These are phyloP conservation scores for Russula sp. DNA, from an alignment of 768 basidiomycete genomes.

Conservation along the genomic window DNA sequence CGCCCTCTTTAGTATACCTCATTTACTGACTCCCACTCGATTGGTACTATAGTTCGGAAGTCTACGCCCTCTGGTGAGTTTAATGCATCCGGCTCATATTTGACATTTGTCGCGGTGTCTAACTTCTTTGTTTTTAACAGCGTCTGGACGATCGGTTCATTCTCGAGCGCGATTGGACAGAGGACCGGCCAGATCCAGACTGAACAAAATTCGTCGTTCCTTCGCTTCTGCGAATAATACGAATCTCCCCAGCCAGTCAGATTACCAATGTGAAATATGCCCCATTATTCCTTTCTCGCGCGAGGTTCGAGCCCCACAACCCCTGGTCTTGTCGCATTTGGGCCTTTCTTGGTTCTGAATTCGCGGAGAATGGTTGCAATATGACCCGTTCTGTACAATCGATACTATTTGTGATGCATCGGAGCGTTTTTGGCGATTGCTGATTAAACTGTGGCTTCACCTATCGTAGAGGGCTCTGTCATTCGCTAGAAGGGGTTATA, in stretches of 20 bases:
- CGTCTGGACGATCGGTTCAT: conserved; percentile 8
- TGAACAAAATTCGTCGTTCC: not conserved
- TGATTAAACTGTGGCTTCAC: not conserved
- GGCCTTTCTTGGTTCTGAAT: not conserved
- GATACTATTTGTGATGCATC: not conserved
- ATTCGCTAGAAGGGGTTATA: not conserved
- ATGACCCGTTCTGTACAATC: not conserved
- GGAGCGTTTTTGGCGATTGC: not conserved
- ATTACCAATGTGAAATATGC: not conserved
- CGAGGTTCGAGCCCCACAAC: not conserved
- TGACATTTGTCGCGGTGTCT: no score
- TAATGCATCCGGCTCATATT: not conserved
- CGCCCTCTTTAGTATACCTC: not conserved
- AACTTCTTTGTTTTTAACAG: not conserved
- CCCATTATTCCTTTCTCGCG: not conserved
- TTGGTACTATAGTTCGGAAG: conserved; percentile 11
- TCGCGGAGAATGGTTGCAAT: not conserved
- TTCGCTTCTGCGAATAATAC: not conserved
- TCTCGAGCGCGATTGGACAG: not conserved
- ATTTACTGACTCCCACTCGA: not conserved
- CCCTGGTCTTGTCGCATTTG: not conserved
- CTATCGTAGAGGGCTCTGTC: not conserved
- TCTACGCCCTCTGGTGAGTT: conserved; percentile 12
- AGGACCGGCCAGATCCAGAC: not conserved
- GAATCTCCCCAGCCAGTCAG: not conserved